phyloP scores from a whole-genome alignment of 495 filamentous ascomycete genomes.

The Penicillium bialowiezense region DNA sequence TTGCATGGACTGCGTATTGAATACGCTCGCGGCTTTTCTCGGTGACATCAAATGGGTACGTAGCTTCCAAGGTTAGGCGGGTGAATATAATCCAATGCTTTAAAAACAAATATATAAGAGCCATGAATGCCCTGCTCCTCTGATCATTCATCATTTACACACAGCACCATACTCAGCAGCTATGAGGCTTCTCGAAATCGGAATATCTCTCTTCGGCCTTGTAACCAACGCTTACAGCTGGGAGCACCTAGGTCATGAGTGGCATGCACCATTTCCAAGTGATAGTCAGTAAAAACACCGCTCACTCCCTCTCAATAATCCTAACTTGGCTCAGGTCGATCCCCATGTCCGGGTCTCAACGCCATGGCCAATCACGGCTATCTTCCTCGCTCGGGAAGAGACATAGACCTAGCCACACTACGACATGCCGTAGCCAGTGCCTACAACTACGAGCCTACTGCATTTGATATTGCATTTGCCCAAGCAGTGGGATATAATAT shows the following conservation, averaged over 20 bases:
- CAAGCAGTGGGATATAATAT: constrained; percentile 17
- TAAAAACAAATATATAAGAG: neutral
- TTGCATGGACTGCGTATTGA: neutral
- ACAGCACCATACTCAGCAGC: neutral
- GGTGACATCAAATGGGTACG: too few species aligned
- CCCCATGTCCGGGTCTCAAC: constrained; percentile 20
- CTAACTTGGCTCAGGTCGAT: constrained; percentile 7
- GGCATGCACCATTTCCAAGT: neutral
- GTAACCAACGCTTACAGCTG: neutral
- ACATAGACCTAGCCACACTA: constrained; percentile 16
- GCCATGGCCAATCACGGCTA: constrained; percentile 19
- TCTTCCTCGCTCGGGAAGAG: constrained; percentile 15
- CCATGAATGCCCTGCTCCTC: neutral
- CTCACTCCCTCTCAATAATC: neutral
- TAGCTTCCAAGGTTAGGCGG: too few species aligned
- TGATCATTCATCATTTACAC: neutral
- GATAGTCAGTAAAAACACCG: neutral
- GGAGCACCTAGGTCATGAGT: neutral
- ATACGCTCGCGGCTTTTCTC: neutral
- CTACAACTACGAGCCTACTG: constrained; percentile 17
- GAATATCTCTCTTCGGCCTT: neutral
- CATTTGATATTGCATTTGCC: constrained; percentile 22
- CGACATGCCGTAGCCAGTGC: constrained; percentile 9
- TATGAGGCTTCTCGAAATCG: neutral
- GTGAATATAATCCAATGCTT: too few species aligned